Evolutionary conservation across 371 early-diverging fungal genomes (phyloP), one percentile per base, ranked within the genome.

Genomic region (Apophysomyces elegans): DNA sequence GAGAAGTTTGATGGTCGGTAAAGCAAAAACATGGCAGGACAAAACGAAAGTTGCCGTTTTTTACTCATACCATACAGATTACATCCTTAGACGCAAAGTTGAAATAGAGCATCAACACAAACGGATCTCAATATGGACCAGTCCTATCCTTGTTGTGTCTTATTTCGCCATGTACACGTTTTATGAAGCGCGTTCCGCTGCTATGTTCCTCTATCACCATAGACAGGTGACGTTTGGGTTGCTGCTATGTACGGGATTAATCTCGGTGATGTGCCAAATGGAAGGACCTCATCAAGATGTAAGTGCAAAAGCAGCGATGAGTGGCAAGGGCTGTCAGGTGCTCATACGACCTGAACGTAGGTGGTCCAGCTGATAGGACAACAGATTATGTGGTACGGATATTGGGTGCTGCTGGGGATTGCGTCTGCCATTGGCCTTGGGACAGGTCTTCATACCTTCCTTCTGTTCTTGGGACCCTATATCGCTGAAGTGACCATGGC

Each of bases 341-440:
- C 38, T 37, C n/a, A 58, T 18, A 13, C 7, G n/a, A 32, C 18
- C 6, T 16, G 35, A 11, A n/a, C 58, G 37, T 58, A 58, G 69
- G 46, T 64, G n/a, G 56, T 69, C 12, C 64, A 58, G 36, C 14
- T 58, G 39, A 37, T 68, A 54, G 50, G 44, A 50, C 69, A 60
- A 36, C 60, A 64, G 44, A 37, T 88, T 8, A 61, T 82, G n/a
- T 95, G 93, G 94, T 93, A 93, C 73, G 88, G 86, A 16, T 93
- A 91, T 76, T 96, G 97, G 97, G 66, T 92, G 7, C 60, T 90
- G 13, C 76, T 96, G 36, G 97, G 97, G 7, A 76, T 96, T 18
- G 86, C 92, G 6, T 96, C 96, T 7, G 94, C 96, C 13, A 88
- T 96, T 47, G 97, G 97, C 5, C 81, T 96, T 32, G 97, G 97